These are phyloP conservation scores for Myriangium duriaei DNA, from an alignment of 2,329 filamentous ascomycete genomes.

Conservation along the genomic window DNA sequence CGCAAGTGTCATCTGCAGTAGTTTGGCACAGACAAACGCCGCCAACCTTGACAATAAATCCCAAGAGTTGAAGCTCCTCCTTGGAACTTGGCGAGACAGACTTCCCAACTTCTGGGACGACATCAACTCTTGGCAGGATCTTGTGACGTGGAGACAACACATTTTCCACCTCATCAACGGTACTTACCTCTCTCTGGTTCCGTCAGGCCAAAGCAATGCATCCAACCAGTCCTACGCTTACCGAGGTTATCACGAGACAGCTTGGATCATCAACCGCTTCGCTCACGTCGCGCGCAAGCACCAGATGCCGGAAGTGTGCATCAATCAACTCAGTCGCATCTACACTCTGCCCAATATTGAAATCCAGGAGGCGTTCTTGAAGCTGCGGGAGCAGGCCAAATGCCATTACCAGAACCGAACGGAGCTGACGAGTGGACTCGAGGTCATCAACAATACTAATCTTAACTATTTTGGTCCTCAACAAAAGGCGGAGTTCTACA, in stretches of 20 bases:
- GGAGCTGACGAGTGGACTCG: conserved; percentile 81
- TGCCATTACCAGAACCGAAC: conserved; percentile 95
- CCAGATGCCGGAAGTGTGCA: conserved; percentile 91
- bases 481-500: conserved; percentile 98
- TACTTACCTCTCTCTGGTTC: conserved; percentile 76
- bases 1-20: conserved; percentile 90
- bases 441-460: conserved; percentile 99
- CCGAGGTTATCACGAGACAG: conserved; percentile 93
- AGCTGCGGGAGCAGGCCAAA: conserved; percentile 95
- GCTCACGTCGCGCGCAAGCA: conserved; percentile 97
- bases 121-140: conserved; percentile 96
- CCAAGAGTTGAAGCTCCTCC: conserved; percentile 82
- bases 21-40: conserved; percentile 71
- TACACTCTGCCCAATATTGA: conserved; percentile 99
- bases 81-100: conserved; percentile 90
- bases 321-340: conserved; percentile 90
- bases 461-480: conserved; percentile 93
- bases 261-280: conserved; percentile 99
- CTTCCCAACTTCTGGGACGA: conserved; percentile 98
- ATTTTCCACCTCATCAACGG: conserved; percentile 96
- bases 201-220: conserved; percentile 60
- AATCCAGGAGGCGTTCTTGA: conserved; percentile 97
- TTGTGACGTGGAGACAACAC: conserved; percentile 99
- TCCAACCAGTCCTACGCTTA: conserved; percentile 92
- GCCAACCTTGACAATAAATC: conserved; percentile 86